These are phyloP conservation scores for Abortiporus biennis DNA, from an alignment of 1,284 basidiomycete genomes.

Conservation along the genomic window DNA sequence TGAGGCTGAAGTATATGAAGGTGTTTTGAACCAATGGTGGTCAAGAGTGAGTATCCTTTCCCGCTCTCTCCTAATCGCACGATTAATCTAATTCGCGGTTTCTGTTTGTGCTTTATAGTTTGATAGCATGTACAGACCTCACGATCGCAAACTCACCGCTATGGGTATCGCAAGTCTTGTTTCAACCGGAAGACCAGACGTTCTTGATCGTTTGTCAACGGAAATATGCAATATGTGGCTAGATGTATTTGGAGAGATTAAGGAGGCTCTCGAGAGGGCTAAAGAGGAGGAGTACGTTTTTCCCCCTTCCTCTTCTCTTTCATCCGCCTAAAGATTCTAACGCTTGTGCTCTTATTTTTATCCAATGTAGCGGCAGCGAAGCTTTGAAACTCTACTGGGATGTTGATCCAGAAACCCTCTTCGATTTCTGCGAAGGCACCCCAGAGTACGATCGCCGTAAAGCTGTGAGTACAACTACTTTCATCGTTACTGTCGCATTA, in stretches of 20 bases:
- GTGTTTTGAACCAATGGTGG: constrained; percentile 76
- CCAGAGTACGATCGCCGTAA: constrained; percentile 66
- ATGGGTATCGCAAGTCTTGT: constrained; percentile 71
- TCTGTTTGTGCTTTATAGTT: constrained; percentile 47
- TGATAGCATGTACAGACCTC: constrained; percentile 78
- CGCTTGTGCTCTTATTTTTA: too few species aligned
- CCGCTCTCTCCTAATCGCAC: not conserved
- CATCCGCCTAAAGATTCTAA: not conserved
- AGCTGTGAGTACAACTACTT: constrained; percentile 41
- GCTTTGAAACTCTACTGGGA: constrained; percentile 50
- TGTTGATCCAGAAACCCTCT: constrained; percentile 45
- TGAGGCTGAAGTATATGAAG: constrained; percentile 56
- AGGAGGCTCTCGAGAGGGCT: constrained; percentile 51
- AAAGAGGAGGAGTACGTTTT: constrained; percentile 29
- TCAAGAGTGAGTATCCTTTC: constrained; percentile 43
- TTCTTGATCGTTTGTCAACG: constrained; percentile 60
- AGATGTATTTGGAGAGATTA: constrained; percentile 85
- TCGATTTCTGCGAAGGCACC: constrained; percentile 54
- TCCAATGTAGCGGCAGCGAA: too few species aligned
- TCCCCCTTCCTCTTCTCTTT: not conserved
- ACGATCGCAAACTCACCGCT: constrained; percentile 65
- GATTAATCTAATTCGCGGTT: not conserved
- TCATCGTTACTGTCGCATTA: not conserved
- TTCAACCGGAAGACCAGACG: constrained; percentile 60
- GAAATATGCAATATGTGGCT: constrained; percentile 88